Evolutionary conservation across 768 basidiomycete species (phyloP).

Genomic region (Terana coerulea): DNA sequence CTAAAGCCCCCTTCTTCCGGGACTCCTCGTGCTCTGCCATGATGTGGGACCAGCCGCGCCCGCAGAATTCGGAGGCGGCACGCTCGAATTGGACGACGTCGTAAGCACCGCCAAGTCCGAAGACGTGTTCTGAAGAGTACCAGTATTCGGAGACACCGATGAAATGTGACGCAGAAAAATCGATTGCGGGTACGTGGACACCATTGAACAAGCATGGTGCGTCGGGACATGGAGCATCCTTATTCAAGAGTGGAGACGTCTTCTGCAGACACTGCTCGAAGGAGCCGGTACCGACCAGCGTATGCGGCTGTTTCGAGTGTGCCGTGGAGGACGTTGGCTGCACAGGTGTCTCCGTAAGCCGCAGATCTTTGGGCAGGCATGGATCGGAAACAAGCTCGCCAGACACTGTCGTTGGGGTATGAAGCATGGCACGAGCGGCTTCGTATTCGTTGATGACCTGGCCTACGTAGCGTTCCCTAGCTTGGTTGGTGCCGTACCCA

Average conservation of each 20-base stretch:
- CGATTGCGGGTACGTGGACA: conserved; percentile 88
- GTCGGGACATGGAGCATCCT: conserved; percentile 76
- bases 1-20: conserved; percentile 37
- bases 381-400: conserved; percentile 67
- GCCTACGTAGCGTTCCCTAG: conserved; percentile 88
- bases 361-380: conserved; percentile 79
- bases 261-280: conserved; percentile 78
- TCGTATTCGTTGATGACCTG: conserved; percentile 59
- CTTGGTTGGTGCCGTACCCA: conserved; percentile 97
- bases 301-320: conserved; percentile 52
- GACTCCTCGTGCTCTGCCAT: conserved; percentile 58
- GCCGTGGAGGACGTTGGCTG: conserved; percentile 34
- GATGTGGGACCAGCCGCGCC: conserved; percentile 74
- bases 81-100: conserved; percentile 96
- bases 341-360: conserved; percentile 54
- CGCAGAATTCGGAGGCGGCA: conserved; percentile 84
- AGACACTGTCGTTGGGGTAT: conserved; percentile 15
- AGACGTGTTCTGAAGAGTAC: conserved; percentile 98
- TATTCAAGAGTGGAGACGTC: conserved; percentile 80
- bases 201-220: conserved; percentile 92
- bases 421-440: conserved; percentile 26
- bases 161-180: conserved; percentile 90
- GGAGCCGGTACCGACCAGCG: conserved; percentile 81
- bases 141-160: conserved; percentile 99
- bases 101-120: conserved; percentile 91